Evolutionary conservation across 2,329 filamentous ascomycete genomes (phyloP).

Genomic region (Sporothrix schenckii): DNA sequence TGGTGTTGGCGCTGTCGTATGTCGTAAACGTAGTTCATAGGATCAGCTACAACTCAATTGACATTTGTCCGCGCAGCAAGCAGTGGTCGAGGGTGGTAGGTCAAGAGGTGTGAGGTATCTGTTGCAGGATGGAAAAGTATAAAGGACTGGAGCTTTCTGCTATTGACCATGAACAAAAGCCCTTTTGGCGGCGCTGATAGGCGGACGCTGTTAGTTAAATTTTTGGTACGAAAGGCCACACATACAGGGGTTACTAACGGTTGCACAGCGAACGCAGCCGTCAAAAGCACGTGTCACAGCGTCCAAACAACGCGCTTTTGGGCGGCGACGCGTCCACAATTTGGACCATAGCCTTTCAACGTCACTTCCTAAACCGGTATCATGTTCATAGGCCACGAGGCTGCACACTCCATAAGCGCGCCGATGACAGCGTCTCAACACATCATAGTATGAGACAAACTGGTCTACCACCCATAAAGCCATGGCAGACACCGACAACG

Average conservation of each 20-base stretch:
- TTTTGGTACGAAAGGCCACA: neutral
- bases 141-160: neutral
- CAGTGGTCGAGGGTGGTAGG: neutral
- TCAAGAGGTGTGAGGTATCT: neutral
- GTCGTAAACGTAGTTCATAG: neutral
- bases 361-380: conserved; percentile 26
- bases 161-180: neutral
- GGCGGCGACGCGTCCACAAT: conserved; percentile 27
- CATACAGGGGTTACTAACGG: conserved; percentile 4
- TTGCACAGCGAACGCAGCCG: neutral
- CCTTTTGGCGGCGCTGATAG: neutral
- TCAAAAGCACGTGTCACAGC: conserved; percentile 3
- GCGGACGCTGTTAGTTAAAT: conserved; percentile 2
- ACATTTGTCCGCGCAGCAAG: neutral
- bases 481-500: conserved; percentile 41
- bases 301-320: conserved; percentile 25
- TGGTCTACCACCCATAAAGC: neutral
- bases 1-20: conserved; percentile 42
- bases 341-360: conserved; percentile 2
- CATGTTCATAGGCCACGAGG: conserved; percentile 3
- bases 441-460: neutral
- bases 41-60: conserved; percentile 1
- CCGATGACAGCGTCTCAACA: neutral
- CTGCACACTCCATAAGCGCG: neutral
- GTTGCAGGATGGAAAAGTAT: neutral